These are phyloP conservation scores for Serendipita sp. DNA, from an alignment of 768 basidiomycete genomes.

Conservation along the genomic window DNA sequence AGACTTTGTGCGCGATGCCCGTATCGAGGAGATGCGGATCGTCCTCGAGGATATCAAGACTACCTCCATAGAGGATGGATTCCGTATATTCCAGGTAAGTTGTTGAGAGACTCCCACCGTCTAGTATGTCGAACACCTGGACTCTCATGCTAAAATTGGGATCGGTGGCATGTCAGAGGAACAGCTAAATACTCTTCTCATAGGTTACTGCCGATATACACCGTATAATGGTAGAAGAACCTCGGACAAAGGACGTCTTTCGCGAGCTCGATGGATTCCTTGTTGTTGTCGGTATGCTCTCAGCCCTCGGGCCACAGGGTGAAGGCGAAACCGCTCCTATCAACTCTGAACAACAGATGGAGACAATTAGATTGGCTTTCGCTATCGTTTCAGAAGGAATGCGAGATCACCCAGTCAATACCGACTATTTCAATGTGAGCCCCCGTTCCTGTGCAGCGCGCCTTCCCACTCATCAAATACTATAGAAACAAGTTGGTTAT, in stretches of 20 bases:
- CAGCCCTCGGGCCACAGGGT: conserved; percentile 29
- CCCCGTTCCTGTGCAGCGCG: neutral
- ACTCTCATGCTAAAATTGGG: neutral
- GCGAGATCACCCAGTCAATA: conserved; percentile 36
- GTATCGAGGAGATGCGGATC: conserved; percentile 53
- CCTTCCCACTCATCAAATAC: conserved; percentile 1
- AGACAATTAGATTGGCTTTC: conserved; percentile 45
- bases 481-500: conserved; percentile 45
- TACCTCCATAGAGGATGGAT: conserved; percentile 24
- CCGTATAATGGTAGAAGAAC: conserved; percentile 47
- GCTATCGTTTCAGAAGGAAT: conserved; percentile 48
- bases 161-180: neutral
- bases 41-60: conserved; percentile 53
- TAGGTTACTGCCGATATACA: conserved; percentile 35
- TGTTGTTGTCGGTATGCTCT: conserved; percentile 53
- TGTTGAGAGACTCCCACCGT: neutral
- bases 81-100: conserved; percentile 37
- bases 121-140: conserved; percentile 27
- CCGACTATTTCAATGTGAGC: conserved; percentile 50
- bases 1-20: conserved; percentile 57
- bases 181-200: neutral
- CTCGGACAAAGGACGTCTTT: conserved; percentile 54
- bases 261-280: conserved; percentile 71
- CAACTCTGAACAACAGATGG: conserved; percentile 28
- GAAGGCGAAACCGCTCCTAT: conserved; percentile 12